phyloP scores from a whole-genome alignment of 164 flowering plant genomes.

The Kalanchoe fedtschenkoi region DNA sequence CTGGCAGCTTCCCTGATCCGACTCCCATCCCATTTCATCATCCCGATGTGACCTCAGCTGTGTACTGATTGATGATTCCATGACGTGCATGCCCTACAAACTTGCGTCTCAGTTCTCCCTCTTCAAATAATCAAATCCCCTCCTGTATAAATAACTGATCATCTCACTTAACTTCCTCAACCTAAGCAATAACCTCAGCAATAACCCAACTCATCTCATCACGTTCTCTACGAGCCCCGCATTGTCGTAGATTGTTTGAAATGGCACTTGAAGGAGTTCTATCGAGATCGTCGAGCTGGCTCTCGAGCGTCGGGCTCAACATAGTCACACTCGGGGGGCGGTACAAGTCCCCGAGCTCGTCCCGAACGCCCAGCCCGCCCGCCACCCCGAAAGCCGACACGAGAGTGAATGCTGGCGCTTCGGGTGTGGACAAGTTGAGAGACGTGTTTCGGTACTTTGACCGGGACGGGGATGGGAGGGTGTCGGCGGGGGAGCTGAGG shows the following conservation, averaged over 20 bases:
- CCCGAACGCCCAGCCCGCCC: slow-evolving; percentile 11
- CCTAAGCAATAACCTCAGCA: too few relatives aligned
- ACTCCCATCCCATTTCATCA: neutral
- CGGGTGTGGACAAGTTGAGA: slow-evolving; percentile 23
- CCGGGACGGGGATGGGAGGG: slow-evolving; percentile 55
- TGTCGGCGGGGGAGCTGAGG: slow-evolving; percentile 47
- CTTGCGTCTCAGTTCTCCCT: neutral
- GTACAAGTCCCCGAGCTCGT: slow-evolving; percentile 2
- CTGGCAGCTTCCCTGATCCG: neutral
- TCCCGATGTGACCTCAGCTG: neutral
- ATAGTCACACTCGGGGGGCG: neutral
- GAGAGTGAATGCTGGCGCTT: neutral
- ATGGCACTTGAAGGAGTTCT: slow-evolving; percentile 16
- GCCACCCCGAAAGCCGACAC: slow-evolving; percentile 7
- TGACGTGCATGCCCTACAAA: neutral
- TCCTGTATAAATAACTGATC: neutral
- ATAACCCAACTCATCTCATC: too few relatives aligned
- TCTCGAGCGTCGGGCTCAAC: neutral
- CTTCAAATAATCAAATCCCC: neutral
- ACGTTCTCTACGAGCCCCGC: neutral
- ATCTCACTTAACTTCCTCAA: too few relatives aligned
- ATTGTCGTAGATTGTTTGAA: too few relatives aligned
- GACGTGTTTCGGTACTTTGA: slow-evolving; percentile 59
- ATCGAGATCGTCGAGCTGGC: slow-evolving; percentile 6
- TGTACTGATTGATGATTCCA: neutral